Conservation (phyloP, 169 alveolate species). For the Theileria sp. region DNA sequence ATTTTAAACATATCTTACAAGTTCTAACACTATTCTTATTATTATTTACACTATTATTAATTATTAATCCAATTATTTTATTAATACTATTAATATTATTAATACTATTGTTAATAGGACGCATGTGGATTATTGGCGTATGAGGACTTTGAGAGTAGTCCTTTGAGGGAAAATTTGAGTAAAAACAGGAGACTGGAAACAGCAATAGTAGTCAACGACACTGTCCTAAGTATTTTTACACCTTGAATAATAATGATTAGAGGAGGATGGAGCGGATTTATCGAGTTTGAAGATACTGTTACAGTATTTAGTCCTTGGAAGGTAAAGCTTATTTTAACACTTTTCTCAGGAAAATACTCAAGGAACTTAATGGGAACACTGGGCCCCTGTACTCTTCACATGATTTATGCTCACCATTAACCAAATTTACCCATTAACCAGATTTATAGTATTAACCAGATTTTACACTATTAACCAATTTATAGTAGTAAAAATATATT, state of each 20-base stretch:
- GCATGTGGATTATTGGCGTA: conserved; percentile 35
- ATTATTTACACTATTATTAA: too few relatives aligned
- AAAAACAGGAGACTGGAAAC: conserved; percentile 24
- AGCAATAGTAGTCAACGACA: conserved; percentile 25
- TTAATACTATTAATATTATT: too few relatives aligned
- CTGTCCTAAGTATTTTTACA: conserved; percentile 12
- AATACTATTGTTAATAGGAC: background rate
- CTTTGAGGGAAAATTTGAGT: background rate
- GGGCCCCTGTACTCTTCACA: conserved; percentile 27
- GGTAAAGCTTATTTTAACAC: background rate
- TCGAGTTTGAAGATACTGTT: conserved; percentile 21
- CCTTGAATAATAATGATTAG: background rate
- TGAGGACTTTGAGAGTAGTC: conserved; percentile 15
- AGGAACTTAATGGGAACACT: conserved; percentile 29
- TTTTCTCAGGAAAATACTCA: conserved; percentile 18
- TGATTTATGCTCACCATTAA: conserved; percentile 22
- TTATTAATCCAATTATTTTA: too few relatives aligned
- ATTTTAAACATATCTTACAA: too few relatives aligned
- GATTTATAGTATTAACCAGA: background rate
- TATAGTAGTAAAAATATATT: too few relatives aligned
- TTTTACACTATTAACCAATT: background rate
- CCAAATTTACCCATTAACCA: background rate
- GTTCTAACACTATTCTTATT: too few relatives aligned
- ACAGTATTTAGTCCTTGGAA: conserved; percentile 32
- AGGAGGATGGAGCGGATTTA: background rate